These are phyloP conservation scores for Rosa chinensis DNA, from an alignment of 306 rosid species.

Conservation along the genomic window DNA sequence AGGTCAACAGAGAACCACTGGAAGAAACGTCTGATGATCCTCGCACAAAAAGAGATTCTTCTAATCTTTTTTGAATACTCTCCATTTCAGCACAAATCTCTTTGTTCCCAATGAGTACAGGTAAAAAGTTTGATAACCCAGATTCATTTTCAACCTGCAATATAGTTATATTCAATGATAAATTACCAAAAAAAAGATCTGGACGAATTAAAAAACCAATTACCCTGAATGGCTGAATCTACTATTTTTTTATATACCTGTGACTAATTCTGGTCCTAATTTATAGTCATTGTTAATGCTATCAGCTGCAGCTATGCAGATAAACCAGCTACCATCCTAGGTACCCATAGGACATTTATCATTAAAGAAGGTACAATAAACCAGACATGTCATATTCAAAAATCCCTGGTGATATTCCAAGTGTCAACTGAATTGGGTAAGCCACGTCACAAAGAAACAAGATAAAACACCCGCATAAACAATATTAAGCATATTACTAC, in stretches of 20 bases:
- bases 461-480: background rate
- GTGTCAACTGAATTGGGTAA: background rate
- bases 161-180: slow-evolving; percentile 1
- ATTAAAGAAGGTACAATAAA: background rate
- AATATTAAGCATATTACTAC: background rate
- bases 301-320: background rate
- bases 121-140: slow-evolving; percentile 91
- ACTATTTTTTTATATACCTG: background rate
- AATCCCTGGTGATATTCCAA: background rate
- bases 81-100: slow-evolving; percentile 80
- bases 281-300: background rate
- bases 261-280: background rate
- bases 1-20: slow-evolving; percentile 42
- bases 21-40: slow-evolving; percentile 36
- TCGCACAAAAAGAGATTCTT: slow-evolving; percentile 44
- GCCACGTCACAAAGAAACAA: background rate
- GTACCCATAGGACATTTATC: background rate
- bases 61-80: slow-evolving; percentile 51
- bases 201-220: background rate
- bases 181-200: background rate
- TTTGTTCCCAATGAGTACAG: slow-evolving; percentile 75
- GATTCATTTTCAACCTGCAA: slow-evolving; percentile 93
- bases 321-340: background rate
- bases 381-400: background rate
- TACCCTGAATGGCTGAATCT: slow-evolving; percentile 1